A percentile compares a stretch with the other conserved stretches of the same genome.
phyloP scores from a whole-genome alignment of 805 yeast species.

The Tetrapisispora namnaoensis region DNA sequence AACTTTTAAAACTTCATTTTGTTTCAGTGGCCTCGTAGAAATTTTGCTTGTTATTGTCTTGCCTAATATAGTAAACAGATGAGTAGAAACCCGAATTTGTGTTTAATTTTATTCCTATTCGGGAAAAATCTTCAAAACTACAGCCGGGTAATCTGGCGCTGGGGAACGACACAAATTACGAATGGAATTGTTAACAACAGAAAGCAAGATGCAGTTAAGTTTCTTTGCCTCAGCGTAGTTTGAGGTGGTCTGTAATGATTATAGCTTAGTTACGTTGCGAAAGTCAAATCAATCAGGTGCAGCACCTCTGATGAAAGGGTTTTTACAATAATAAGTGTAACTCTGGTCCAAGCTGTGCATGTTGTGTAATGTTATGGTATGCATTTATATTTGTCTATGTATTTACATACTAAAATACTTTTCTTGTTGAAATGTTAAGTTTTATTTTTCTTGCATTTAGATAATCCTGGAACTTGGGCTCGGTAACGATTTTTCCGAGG shows the following conservation, averaged over 20 bases:
- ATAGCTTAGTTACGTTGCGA: too few relatives aligned
- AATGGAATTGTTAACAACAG: too few relatives aligned
- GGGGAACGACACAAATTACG: too few relatives aligned
- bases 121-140: neutral
- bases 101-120: neutral
- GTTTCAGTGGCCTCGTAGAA: neutral
- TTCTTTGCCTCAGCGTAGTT: too few relatives aligned
- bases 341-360: too few relatives aligned
- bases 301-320: too few relatives aligned
- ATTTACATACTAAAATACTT: conserved; percentile 1
- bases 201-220: too few relatives aligned
- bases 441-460: conserved; percentile 1
- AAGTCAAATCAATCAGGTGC: too few relatives aligned
- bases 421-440: conserved; percentile 3
- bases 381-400: neutral
- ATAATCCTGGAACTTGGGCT: conserved; percentile 3
- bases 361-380: too few relatives aligned
- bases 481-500: neutral
- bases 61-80: conserved; percentile 1
- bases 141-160: neutral
- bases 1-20: too few relatives aligned
- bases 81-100: neutral
- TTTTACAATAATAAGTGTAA: too few relatives aligned
- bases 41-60: neutral
- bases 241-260: too few relatives aligned